Evolutionary conservation across 306 rosid genomes (phyloP).

Genomic region (Rosa lucieae): DNA sequence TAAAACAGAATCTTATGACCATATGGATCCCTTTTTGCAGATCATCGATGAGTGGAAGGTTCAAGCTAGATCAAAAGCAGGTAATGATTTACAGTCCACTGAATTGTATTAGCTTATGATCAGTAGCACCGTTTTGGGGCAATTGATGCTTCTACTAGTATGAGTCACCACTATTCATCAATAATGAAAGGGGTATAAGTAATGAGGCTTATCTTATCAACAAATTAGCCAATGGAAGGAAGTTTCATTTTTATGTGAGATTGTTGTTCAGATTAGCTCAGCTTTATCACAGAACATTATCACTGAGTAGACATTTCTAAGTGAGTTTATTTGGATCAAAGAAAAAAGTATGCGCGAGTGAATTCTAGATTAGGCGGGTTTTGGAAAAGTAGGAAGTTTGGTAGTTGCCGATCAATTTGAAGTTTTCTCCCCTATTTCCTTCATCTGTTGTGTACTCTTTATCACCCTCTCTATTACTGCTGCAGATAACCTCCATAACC

Average conservation of each 20-base stretch:
- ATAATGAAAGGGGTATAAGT: background rate
- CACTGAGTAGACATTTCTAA: background rate
- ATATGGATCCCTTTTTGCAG: constrained; percentile 41
- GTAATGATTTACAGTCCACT: constrained; percentile 32
- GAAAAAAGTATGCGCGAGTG: background rate
- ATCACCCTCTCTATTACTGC: background rate
- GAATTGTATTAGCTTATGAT: background rate
- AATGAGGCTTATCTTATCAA: background rate
- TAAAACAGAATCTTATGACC: background rate
- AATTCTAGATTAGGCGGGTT: background rate
- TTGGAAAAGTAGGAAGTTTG: background rate
- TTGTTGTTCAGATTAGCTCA: background rate
- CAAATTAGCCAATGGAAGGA: background rate
- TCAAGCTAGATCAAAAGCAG: constrained; percentile 76
- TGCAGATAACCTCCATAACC: background rate
- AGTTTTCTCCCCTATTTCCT: background rate
- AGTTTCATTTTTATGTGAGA: background rate
- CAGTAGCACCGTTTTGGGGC: background rate
- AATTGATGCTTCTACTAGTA: background rate
- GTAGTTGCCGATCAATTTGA: background rate
- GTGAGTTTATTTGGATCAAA: background rate
- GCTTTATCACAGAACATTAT: background rate
- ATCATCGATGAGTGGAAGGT: constrained; percentile 81
- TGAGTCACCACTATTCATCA: background rate
- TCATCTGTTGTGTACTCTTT: background rate